phyloP scores from a whole-genome alignment of 352 stramenopile species.

The Elongisporangium prolatum region DNA sequence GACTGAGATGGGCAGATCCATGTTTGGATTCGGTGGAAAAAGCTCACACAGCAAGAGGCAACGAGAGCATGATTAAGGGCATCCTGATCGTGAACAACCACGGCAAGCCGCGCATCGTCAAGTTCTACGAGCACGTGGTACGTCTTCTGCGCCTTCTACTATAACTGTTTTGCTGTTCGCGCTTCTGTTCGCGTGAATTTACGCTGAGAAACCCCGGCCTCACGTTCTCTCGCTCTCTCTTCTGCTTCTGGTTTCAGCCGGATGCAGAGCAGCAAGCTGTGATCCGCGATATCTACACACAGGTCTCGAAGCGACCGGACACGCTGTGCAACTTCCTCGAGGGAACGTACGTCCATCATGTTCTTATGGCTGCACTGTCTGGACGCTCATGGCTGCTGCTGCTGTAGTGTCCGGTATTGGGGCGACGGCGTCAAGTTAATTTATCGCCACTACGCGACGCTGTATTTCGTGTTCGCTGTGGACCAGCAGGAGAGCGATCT shows the following conservation, averaged over 20 bases:
- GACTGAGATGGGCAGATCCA: background rate
- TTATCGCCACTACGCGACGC: constrained; percentile 98
- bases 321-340: constrained; percentile 99
- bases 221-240: background rate
- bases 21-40: constrained; percentile 13
- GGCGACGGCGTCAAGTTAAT: constrained; percentile 98
- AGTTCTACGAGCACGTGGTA: constrained; percentile 99
- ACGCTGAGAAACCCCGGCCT: constrained; percentile 4
- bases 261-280: constrained; percentile 97
- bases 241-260: constrained; percentile 36
- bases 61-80: constrained; percentile 94
- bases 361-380: background rate
- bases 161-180: background rate
- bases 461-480: constrained; percentile 99
- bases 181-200: background rate
- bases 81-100: constrained; percentile 99
- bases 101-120: constrained; percentile 97
- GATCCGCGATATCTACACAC: constrained; percentile 97
- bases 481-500: constrained; percentile 98
- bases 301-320: constrained; percentile 97
- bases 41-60: background rate
- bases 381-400: constrained; percentile 2
- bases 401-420: constrained; percentile 87
- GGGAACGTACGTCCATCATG: constrained; percentile 73
- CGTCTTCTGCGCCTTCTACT: constrained; percentile 16